phyloP scores from a whole-genome alignment of 345 rosid genomes.

The Eucalyptus lansdowneana region DNA sequence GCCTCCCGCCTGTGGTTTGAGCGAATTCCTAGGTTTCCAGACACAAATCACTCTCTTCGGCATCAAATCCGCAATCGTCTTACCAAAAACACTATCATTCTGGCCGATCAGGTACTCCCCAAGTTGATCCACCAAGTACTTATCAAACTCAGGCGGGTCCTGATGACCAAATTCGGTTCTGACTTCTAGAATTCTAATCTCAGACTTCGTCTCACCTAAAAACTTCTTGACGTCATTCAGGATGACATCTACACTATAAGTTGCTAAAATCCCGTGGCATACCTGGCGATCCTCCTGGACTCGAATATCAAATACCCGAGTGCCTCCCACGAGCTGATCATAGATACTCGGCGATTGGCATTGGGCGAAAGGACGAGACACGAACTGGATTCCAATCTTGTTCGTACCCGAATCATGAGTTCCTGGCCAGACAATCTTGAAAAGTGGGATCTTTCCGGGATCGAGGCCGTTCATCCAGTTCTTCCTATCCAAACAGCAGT shows the following conservation, averaged over 20 bases:
- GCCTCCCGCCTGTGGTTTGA: conserved; percentile 47
- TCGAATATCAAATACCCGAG: conserved; percentile 60
- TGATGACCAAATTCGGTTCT: conserved; percentile 72
- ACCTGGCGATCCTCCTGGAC: conserved; percentile 52
- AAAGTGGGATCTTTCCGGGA: no score
- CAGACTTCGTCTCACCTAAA: conserved; percentile 54
- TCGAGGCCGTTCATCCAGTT: conserved; percentile 23
- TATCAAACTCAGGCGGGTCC: conserved; percentile 66
- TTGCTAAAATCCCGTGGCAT: conserved; percentile 67
- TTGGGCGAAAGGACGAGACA: conserved; percentile 81
- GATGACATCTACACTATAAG: conserved; percentile 58
- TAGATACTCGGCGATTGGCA: conserved; percentile 69
- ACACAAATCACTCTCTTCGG: conserved; percentile 73
- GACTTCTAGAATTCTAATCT: conserved; percentile 67
- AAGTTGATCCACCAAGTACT: conserved; percentile 42
- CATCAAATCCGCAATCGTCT: conserved; percentile 48
- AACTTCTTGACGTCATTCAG: conserved; percentile 53
- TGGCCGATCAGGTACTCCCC: conserved; percentile 64
- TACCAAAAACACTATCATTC: conserved; percentile 45
- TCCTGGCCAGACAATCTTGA: conserved; percentile 81
- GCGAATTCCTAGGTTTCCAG: conserved; percentile 74
- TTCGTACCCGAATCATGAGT: conserved; percentile 87
- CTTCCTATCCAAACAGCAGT: conserved; percentile 44
- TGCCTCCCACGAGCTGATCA: conserved; percentile 53
- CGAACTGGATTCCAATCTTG: conserved; percentile 47